These are phyloP conservation scores for Trametes cinnabarina DNA, from an alignment of 768 basidiomycete genomes.

Conservation along the genomic window DNA sequence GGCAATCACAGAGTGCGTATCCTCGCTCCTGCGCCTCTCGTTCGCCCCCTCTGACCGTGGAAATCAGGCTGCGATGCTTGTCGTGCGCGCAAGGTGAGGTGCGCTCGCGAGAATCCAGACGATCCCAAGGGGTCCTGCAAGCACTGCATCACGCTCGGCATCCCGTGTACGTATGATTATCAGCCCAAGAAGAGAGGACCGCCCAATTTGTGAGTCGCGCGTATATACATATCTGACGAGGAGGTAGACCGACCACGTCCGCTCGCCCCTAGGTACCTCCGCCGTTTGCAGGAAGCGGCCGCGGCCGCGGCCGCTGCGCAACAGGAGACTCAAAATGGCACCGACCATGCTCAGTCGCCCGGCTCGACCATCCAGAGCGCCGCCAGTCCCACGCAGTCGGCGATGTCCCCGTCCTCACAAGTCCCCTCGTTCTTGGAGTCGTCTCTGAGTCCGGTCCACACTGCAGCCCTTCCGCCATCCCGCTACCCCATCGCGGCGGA, in stretches of 20 bases:
- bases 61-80: conserved; percentile 79
- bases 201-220: conserved; percentile 71
- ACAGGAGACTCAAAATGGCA: conserved; percentile 31
- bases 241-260: conserved; percentile 14
- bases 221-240: neutral
- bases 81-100: conserved; percentile 82
- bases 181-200: conserved; percentile 93
- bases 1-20: conserved; percentile 79
- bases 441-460: conserved; percentile 34
- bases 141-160: conserved; percentile 78
- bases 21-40: conserved; percentile 18
- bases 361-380: conserved; percentile 36
- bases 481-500: conserved; percentile 72
- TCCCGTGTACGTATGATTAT: conserved; percentile 88
- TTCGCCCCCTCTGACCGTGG: conserved; percentile 25
- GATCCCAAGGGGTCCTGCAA: conserved; percentile 81
- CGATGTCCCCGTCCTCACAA: conserved; percentile 37
- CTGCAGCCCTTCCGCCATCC: conserved; percentile 58
- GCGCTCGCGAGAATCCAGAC: conserved; percentile 75
- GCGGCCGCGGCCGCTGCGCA: conserved; percentile 58
- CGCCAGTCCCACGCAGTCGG: conserved; percentile 46
- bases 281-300: conserved; percentile 71
- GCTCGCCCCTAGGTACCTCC: conserved; percentile 55
- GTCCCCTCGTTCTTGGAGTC: conserved; percentile 53
- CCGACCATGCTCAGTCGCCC: conserved; percentile 38